A percentile compares a stretch with the other conserved stretches of the same genome.
These are phyloP conservation scores for Trebouxia sp. DNA, from an alignment of 139 green algal species.

Conservation along the genomic window DNA sequence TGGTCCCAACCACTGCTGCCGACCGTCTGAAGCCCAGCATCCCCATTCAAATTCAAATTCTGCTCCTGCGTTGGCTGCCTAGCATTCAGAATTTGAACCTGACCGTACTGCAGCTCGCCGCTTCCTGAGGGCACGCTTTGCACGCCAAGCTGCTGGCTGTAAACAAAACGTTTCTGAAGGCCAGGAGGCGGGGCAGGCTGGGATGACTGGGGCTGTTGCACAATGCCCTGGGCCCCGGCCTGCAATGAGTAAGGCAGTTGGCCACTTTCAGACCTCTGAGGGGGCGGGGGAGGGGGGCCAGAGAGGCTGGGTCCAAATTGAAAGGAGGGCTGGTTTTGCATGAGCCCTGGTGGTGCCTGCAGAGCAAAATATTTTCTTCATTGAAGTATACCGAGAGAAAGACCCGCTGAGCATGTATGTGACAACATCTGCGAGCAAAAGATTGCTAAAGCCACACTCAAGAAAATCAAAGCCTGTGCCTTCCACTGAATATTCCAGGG, in stretches of 20 bases:
- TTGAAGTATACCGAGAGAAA: too few relatives aligned
- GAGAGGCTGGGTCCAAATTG: not conserved
- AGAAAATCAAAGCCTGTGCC: too few relatives aligned
- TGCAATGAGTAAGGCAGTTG: not conserved
- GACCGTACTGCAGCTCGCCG: not conserved
- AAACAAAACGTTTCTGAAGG: not conserved
- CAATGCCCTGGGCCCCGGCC: not conserved
- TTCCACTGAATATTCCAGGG: too few relatives aligned
- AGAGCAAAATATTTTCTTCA: too few relatives aligned
- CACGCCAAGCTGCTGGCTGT: not conserved
- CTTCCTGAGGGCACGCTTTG: not conserved
- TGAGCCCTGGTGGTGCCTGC: not conserved
- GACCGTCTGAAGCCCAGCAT: not conserved
- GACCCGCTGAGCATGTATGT: too few relatives aligned
- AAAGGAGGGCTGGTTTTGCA: not conserved
- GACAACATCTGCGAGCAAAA: too few relatives aligned
- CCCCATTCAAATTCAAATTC: not conserved
- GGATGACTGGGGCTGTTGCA: not conserved
- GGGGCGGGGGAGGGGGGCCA: not conserved
- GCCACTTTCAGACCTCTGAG: too few relatives aligned
- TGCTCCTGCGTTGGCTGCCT: not conserved
- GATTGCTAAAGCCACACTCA: too few relatives aligned
- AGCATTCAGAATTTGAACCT: not conserved
- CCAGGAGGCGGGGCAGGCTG: not conserved
- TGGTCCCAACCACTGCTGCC: constrained; percentile 11